phyloP scores from a whole-genome alignment of 2,329 filamentous ascomycete species.

The Xylogone sp. region DNA sequence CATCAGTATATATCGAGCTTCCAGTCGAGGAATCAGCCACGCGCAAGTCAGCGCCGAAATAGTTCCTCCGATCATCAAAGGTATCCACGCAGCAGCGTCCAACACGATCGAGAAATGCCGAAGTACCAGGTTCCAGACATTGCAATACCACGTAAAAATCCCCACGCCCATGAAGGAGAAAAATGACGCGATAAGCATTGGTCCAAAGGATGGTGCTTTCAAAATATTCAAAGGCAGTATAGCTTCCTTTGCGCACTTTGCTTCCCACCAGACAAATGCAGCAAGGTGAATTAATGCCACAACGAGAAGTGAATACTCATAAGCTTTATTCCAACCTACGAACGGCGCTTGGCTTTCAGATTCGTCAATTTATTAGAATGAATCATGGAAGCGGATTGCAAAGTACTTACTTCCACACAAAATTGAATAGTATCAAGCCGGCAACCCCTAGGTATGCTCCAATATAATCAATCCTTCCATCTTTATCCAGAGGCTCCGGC shows the following conservation, averaged over 20 bases:
- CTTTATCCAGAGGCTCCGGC: slow-evolving; percentile 17
- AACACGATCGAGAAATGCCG: slow-evolving; percentile 37
- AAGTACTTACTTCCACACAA: slow-evolving; percentile 44
- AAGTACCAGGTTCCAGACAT: slow-evolving; percentile 40
- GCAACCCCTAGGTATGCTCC: slow-evolving; percentile 35
- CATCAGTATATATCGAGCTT: slow-evolving; percentile 42
- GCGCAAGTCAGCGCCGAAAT: slow-evolving; percentile 36
- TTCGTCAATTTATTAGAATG: neutral
- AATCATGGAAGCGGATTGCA: no score
- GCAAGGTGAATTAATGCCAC: slow-evolving; percentile 9
- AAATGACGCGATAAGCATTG: slow-evolving; percentile 11
- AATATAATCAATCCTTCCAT: slow-evolving; percentile 36
- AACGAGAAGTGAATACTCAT: slow-evolving; percentile 12
- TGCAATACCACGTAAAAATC: slow-evolving; percentile 45
- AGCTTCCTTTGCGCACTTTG: slow-evolving; percentile 10
- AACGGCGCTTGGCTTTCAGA: slow-evolving; percentile 16
- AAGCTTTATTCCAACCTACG: slow-evolving; percentile 16
- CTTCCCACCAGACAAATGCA: slow-evolving; percentile 15
- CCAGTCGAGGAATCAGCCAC: slow-evolving; percentile 41
- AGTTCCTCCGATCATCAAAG: slow-evolving; percentile 36
- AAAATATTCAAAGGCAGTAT: slow-evolving; percentile 21
- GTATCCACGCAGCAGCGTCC: slow-evolving; percentile 35
- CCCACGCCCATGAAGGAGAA: slow-evolving; percentile 27
- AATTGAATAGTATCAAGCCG: slow-evolving; percentile 43
- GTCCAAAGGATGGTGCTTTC: slow-evolving; percentile 15